A percentile compares a stretch with the other conserved stretches of the same genome.
Evolutionary conservation across 1,284 basidiomycete genomes (phyloP).

Genomic region (Kwoniella shivajii): DNA sequence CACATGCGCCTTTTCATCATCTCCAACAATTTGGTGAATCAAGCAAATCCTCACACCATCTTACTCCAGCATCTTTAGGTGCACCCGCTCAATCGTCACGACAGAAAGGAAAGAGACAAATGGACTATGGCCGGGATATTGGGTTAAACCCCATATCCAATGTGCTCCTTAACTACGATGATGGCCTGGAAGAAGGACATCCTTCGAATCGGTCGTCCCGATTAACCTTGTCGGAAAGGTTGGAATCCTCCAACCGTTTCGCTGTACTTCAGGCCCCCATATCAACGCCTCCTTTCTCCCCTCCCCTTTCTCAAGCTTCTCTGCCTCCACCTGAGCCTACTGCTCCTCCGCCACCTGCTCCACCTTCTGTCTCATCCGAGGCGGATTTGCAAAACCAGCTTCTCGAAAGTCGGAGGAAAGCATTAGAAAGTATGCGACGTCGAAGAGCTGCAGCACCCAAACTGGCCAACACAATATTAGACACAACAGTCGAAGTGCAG

Average conservation of each 20-base stretch:
- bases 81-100: too few species aligned
- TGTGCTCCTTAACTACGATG: too few species aligned
- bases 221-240: background rate
- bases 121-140: too few species aligned
- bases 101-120: too few species aligned
- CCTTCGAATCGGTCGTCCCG: background rate
- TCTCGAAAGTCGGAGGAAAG: slow-evolving; percentile 36
- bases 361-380: slow-evolving; percentile 2
- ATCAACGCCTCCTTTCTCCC: background rate
- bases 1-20: too few species aligned
- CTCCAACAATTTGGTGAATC: too few species aligned
- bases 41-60: too few species aligned
- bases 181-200: background rate
- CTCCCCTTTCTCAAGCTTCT: background rate
- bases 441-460: slow-evolving; percentile 9
- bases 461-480: background rate
- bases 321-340: background rate
- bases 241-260: background rate
- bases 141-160: too few species aligned
- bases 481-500: background rate
- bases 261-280: background rate
- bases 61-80: background rate
- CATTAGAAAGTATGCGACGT: slow-evolving; percentile 37
- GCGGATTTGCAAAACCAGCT: slow-evolving; percentile 24
- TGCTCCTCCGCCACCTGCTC: background rate